A percentile compares a stretch with the other conserved stretches of the same genome.
Evolutionary conservation across 805 yeast genomes (phyloP).

Genomic region (Spathaspora arborariae): DNA sequence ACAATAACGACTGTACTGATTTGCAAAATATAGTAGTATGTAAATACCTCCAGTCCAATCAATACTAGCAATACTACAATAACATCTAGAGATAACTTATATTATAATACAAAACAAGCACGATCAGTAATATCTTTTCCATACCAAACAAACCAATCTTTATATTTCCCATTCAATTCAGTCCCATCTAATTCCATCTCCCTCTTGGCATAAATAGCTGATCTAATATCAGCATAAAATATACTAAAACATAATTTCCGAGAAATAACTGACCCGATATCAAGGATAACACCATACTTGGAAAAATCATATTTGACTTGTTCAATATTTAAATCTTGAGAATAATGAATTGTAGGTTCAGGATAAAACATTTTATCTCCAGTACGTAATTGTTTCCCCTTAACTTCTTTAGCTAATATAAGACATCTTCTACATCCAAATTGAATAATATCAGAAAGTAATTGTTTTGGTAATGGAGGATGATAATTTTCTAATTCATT

Average conservation of each 20-base stretch:
- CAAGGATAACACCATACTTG: conserved; percentile 56
- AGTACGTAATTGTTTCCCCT: conserved; percentile 19
- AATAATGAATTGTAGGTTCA: conserved; percentile 39
- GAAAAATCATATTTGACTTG: conserved; percentile 48
- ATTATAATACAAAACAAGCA: conserved; percentile 34
- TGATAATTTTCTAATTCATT: conserved; percentile 13
- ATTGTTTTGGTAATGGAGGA: conserved; percentile 17
- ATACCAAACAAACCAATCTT: conserved; percentile 62
- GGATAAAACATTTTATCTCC: conserved; percentile 33
- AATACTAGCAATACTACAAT: too few species aligned
- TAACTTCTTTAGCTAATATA: conserved; percentile 31
- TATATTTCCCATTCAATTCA: conserved; percentile 41
- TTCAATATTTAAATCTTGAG: conserved; percentile 40
- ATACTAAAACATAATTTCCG: conserved; percentile 59
- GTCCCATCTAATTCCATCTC: conserved; percentile 33
- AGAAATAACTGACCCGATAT: conserved; percentile 64
- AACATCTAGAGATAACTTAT: too few species aligned
- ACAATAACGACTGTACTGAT: not conserved
- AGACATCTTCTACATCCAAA: conserved; percentile 56
- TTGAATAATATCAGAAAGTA: conserved; percentile 28
- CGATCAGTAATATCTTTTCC: conserved; percentile 65
- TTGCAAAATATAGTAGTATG: not conserved
- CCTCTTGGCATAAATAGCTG: conserved; percentile 58
- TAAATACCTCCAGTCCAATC: too few species aligned
- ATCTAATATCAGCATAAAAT: conserved; percentile 52